Base-by-base conservation (phyloP, 441 rosid genomes). In the Breynia disticha region DNA sequence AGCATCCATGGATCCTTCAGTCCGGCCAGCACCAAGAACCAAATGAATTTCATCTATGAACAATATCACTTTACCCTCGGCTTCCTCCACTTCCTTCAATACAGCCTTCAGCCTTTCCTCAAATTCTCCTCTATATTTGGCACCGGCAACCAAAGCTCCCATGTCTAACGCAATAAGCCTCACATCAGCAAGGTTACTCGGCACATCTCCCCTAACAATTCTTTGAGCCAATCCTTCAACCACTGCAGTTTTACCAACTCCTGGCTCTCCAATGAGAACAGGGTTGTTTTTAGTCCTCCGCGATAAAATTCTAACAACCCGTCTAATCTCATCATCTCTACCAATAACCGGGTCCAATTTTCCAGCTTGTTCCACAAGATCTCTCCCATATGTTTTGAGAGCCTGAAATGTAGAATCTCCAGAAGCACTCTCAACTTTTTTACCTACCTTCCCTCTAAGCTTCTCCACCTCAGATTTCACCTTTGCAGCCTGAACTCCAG, bases 281-380 rank as follows among this genome's bases (percentile, higher is more conserved):
- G 96, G 96, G 44, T 90, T 90, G 68, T 90, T 90, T 69, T 90
- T 90, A 0, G 96, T 90, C 57, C 96, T 77, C 43, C 96, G 69
- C 0, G 96, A 90, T 5, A 90, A 79, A 39, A 90, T 90, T 67
- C 96, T 67, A 3, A 87, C 74, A 1, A 90, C 90, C 60, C 95
- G 79, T 47, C 90, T 62, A 7, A 90, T 90, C 65, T 90, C 98
- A 19, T 90, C 96, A 46, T 90, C 98, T 1, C 74, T 65, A 14
- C 98, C 98, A 24, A 90, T 87, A 10, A 90, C 98, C 0, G 96
- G 96, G 65, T 90, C 98, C 48, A 90, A 86, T 72, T 90, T 90
- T 42, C 96, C 96, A 11, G 98, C 98, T 62, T 82, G 86, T 66
- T 90, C 95, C 18, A 90, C 96, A 12, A 90, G 82, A 48, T 90